Base-by-base conservation (phyloP, 345 rosid genomes). In the Citrus trifoliata region DNA sequence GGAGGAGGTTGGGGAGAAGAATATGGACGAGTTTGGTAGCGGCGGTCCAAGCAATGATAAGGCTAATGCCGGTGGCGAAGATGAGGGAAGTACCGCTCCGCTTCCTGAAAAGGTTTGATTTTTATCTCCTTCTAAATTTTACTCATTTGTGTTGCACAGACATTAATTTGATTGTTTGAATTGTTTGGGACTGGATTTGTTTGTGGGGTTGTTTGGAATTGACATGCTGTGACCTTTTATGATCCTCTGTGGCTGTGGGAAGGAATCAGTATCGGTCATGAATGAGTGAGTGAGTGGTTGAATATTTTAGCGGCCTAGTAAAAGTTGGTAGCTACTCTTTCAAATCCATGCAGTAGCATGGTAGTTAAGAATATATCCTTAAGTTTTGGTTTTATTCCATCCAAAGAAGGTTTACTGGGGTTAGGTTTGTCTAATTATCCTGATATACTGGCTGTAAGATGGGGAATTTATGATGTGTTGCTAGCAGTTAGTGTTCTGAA, bases 61-160 rank as follows among this genome's bases (percentile, higher is more conserved):
- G 75, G 93, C 77, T 7, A 81, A 83, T 70, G 89, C 86, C 14
- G 88, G 79, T 6, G 89, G 78, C 5, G 93, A 88, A 24, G 93
- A 91, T 32, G 93, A 89, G 65, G 91, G 88, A 58, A 76, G 77
- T 80, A 70, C 90, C 19, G 84, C 79, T 10, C 93, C 92, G 1
- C 74, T 91, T 30, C 93, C 95, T 2, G 91, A 87, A 70, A 88
- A 81, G 89, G 95, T 91, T 67, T 22, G 53, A 18, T 63, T 53
- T 78, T 55, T 18, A 27, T 67, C 8, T 37, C 28, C 58, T 33
- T 19, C 19, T 7, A 19, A 8, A 16, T 65, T 62, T 58, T 74
- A 22, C 9, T 19, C 22, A 16, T 73, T 85, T 66, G 28, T 42
- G 27, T 67, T 80, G 33, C 21, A 2, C 22, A 16, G 21, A 65